A percentile compares a stretch with the other conserved stretches of the same genome.
phyloP scores from a whole-genome alignment of 352 stramenopile genomes.

The Aphanomyces cochlioides region DNA sequence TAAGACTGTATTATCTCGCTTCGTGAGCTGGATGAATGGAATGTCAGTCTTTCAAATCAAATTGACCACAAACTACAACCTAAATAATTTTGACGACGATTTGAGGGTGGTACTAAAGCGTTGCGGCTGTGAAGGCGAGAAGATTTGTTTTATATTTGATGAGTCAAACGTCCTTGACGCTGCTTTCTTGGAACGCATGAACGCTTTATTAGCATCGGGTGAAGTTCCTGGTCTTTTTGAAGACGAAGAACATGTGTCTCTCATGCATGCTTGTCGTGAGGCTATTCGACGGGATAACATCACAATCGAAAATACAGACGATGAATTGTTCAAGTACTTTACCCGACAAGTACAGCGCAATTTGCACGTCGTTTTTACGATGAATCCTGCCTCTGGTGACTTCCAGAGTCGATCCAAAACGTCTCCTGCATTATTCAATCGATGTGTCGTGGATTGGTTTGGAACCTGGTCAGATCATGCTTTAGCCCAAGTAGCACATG shows the following conservation, averaged over 20 bases:
- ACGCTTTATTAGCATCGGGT: conserved; percentile 97
- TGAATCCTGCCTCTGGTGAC: conserved; percentile 98
- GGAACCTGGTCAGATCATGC: conserved; percentile 98
- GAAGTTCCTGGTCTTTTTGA: conserved; percentile 99
- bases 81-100: conserved; percentile 99
- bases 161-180: conserved; percentile 98
- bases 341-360: conserved; percentile 98
- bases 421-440: conserved; percentile 99
- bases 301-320: conserved; percentile 90
- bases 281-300: conserved; percentile 89
- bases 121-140: conserved; percentile 97
- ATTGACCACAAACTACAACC: conserved; percentile 96
- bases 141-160: conserved; percentile 99
- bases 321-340: conserved; percentile 96
- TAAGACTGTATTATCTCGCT: conserved; percentile 99
- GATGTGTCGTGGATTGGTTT: conserved; percentile 99
- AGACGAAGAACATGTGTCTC: conserved; percentile 97
- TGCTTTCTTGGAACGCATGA: conserved; percentile 99
- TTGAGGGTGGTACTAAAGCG: conserved; percentile 96
- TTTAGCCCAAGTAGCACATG: conserved; percentile 97
- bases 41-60: conserved; percentile 99
- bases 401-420: conserved; percentile 97
- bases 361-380: conserved; percentile 99
- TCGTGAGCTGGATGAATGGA: conserved; percentile 99
- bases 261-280: conserved; percentile 95